Conservation (phyloP, 164 flowering plant genomes). For the Magnolia sinica region DNA sequence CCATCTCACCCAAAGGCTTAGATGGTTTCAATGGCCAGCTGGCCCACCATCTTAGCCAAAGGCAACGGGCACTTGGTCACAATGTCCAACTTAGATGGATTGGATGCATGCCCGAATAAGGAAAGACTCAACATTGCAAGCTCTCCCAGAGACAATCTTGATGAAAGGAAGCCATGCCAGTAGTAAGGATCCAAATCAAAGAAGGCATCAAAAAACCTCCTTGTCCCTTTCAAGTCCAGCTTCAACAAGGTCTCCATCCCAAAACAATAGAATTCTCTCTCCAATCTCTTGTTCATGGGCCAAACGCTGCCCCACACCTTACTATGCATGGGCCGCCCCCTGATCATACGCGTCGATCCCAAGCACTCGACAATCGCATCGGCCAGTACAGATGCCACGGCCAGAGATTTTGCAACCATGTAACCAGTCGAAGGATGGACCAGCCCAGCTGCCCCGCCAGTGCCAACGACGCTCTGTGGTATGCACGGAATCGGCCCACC, state of each 20-base stretch:
- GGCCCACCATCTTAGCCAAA: slow-evolving; percentile 53
- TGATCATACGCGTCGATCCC: slow-evolving; percentile 71
- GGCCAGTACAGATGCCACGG: slow-evolving; percentile 44
- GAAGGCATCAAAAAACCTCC: slow-evolving; percentile 76
- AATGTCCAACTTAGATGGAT: slow-evolving; percentile 50
- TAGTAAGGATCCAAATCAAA: slow-evolving; percentile 59
- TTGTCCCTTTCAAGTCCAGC: slow-evolving; percentile 62
- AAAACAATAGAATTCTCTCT: slow-evolving; percentile 58
- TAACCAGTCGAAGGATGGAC: slow-evolving; percentile 80
- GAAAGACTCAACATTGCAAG: slow-evolving; percentile 47
- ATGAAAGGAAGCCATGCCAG: slow-evolving; percentile 61
- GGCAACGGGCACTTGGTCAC: slow-evolving; percentile 68
- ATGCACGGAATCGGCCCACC: slow-evolving; percentile 80
- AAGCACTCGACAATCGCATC: slow-evolving; percentile 56
- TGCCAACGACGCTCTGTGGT: slow-evolving; percentile 56
- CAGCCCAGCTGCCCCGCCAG: slow-evolving; percentile 64
- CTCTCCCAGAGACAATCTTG: slow-evolving; percentile 43
- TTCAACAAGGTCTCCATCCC: slow-evolving; percentile 80
- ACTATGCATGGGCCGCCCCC: slow-evolving; percentile 47
- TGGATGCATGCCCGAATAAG: slow-evolving; percentile 55
- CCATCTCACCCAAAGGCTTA: slow-evolving; percentile 33
- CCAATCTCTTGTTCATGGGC: slow-evolving; percentile 44
- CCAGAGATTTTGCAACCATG: slow-evolving; percentile 54
- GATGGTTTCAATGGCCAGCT: slow-evolving; percentile 44
- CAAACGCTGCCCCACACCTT: slow-evolving; percentile 66